These are phyloP conservation scores for Boletus tomentosulus DNA, from an alignment of 768 basidiomycete genomes.

Conservation along the genomic window DNA sequence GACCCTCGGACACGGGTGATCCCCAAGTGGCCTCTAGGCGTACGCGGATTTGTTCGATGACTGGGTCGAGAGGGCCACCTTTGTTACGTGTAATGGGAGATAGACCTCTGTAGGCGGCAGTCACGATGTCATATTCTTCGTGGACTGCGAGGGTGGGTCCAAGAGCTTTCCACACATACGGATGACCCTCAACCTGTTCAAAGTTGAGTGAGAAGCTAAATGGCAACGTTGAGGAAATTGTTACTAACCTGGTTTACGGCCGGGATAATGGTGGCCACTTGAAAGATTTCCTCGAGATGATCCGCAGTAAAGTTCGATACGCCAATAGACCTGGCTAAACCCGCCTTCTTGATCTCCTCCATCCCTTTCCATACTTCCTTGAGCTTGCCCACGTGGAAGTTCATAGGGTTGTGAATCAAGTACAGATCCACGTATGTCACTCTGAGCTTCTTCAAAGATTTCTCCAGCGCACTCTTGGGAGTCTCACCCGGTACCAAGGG, in stretches of 20 bases:
- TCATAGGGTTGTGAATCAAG: conserved; percentile 44
- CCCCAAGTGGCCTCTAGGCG: conserved; percentile 26
- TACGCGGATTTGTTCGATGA: conserved; percentile 32
- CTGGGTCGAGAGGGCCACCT: conserved; percentile 39
- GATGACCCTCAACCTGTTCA: conserved; percentile 49
- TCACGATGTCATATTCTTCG: conserved; percentile 36
- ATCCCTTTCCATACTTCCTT: conserved; percentile 56
- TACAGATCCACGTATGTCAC: conserved; percentile 60
- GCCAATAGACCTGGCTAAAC: conserved; percentile 42
- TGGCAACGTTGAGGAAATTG: background rate
- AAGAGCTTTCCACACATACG: conserved; percentile 45
- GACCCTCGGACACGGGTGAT: conserved; percentile 23
- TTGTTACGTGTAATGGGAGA: conserved; percentile 33
- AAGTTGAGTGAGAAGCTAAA: background rate
- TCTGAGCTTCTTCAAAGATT: conserved; percentile 52
- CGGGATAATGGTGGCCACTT: conserved; percentile 42
- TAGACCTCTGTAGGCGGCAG: conserved; percentile 39
- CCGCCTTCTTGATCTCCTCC: conserved; percentile 49
- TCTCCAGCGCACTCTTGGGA: conserved; percentile 45
- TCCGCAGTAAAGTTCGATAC: conserved; percentile 51
- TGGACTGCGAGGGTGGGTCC: conserved; percentile 33
- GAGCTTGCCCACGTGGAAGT: conserved; percentile 37
- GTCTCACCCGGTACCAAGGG: conserved; percentile 35
- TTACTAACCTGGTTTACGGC: conserved; percentile 49
- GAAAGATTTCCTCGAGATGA: conserved; percentile 42